Evolutionary conservation across 495 filamentous ascomycete species (phyloP), one percentile per base, ranked within the genome.

Genomic region (Pseudoneurospora amorphoporcata): DNA sequence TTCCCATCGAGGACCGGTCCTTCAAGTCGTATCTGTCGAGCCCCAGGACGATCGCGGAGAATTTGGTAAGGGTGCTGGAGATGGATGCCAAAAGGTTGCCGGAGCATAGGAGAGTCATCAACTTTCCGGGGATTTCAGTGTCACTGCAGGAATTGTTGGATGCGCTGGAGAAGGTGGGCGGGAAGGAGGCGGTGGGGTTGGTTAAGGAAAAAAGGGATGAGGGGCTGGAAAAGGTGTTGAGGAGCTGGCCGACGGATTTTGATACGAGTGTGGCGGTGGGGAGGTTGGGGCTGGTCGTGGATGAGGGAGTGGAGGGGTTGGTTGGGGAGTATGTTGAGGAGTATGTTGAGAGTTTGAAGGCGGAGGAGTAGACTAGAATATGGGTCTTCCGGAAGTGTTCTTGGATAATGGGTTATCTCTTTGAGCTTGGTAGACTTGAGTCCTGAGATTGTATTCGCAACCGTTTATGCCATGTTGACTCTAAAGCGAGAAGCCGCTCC

Each of bases 131-230:
- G 2, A 84, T 92, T 71, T 88, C 88, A 47, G 90, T 92, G 17
- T 91, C 85, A 19, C 83, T 93, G 19, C 86, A 90, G 80, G 88
- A 95, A 78, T 88, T 94, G 86, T 82, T 94, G 81, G 90, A 93
- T 77, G 88, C 91, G 47, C 77, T 95, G 79, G 87, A 86, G 72
- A 87, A 86, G 75, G 85, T 92, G 39, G 92, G 90, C 1, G 92
- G 92, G 0, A 84, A 89, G 81, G 90, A 94, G 47, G 87, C 85
- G 78, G 75, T 91, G 79, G 81, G 80, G 75, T 80, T 90, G 68
- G 84, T 94, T 38, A 85, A 85, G 78, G 91, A 93, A 79, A 86
- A 87, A 81, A 87, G 85, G 76, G 88, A 94, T 79, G 84, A 87
- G 70, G 85, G 82, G 42, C 84, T 90, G 69, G 90, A 93, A 82